phyloP scores from a whole-genome alignment of 2,329 filamentous ascomycete genomes.

The Achaetomium macrosporum region DNA sequence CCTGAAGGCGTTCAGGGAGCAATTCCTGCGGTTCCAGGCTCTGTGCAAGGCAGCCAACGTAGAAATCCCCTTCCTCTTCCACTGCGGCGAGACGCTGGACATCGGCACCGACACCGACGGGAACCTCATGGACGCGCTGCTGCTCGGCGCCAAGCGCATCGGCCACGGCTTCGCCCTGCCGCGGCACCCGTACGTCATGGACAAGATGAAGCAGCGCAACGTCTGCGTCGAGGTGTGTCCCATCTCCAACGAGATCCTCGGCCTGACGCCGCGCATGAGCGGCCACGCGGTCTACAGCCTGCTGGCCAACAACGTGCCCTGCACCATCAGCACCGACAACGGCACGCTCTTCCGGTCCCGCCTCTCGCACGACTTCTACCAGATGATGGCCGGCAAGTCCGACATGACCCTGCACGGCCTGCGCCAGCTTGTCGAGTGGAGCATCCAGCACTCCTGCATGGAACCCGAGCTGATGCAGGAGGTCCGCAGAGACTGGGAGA shows the following conservation, averaged over 20 bases:
- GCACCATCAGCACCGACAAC: constrained; percentile 70
- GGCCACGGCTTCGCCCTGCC: constrained; percentile 68
- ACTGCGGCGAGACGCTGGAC: constrained; percentile 70
- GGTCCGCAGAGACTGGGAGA: constrained; percentile 42
- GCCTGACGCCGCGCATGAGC: constrained; percentile 58
- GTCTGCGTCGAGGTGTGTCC: constrained; percentile 72
- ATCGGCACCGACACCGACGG: constrained; percentile 58
- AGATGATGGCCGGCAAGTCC: constrained; percentile 62
- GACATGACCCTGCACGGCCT: constrained; percentile 64
- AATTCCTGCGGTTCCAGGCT: constrained; percentile 52
- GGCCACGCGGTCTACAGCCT: constrained; percentile 64
- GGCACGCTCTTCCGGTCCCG: constrained; percentile 68
- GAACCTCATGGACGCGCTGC: constrained; percentile 63
- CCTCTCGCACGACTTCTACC: constrained; percentile 71
- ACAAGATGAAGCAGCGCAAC: constrained; percentile 55
- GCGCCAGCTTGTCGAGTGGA: constrained; percentile 63
- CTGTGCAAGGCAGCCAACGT: constrained; percentile 43
- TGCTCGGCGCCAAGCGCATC: constrained; percentile 62
- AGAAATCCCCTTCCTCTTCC: constrained; percentile 67
- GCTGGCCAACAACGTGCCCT: constrained; percentile 66
- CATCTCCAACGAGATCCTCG: constrained; percentile 70
- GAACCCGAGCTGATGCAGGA: constrained; percentile 34
- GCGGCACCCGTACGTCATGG: constrained; percentile 60
- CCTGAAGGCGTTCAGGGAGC: constrained; percentile 47
- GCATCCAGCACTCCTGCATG: constrained; percentile 55